Base-by-base conservation (phyloP, 768 basidiomycete genomes). In the Boletus bicolor region DNA sequence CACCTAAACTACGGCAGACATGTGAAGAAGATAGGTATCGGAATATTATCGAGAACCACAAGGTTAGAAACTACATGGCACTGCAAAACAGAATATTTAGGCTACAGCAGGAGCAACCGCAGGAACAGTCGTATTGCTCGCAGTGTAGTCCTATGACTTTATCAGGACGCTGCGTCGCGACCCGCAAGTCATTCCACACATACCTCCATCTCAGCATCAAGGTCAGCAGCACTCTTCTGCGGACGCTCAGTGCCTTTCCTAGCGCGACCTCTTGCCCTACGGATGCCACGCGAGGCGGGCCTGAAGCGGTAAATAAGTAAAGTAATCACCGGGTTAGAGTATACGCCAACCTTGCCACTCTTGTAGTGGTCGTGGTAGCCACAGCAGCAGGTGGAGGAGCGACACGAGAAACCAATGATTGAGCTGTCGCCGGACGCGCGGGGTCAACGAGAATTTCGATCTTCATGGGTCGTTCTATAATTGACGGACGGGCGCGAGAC, bases 201-300 rank as follows among this genome's bases (percentile, higher is more conserved):
- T 56, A 96, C 96, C 83, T 90, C 90, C 96, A 98, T 98, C 79
- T 98, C 96, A 8, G 95, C 93, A 70, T 98, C 96, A 42, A 98
- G 83, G 69, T 95, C 92, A 34, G 91, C 96, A 4, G 79, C 91
- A 21, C 84, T 84, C 78, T 96, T 96, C 53, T 78, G 75, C 5
- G 89, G 82, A 59, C 92, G 77, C 51, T 89, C 85, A 17, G 17
- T 55, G 41, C 61, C 68, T 64, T 81, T 82, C 63, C 81, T 77
- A 39, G 68, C 68, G 24, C 72, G 71, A 14, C 73, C 74, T 60
- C 79, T 76, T 38, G 75, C 74, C 51, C 80, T 77, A 15, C 84
- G 80, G 55, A 81, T 75, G 55, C 77, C 75, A 58, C 71, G 72
- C 32, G 71, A 67, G 37, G 64, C 69, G 24, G 69, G 59, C 65